Evolutionary conservation across 768 basidiomycete species (phyloP).

Genomic region (Xanthoconium purpureum): DNA sequence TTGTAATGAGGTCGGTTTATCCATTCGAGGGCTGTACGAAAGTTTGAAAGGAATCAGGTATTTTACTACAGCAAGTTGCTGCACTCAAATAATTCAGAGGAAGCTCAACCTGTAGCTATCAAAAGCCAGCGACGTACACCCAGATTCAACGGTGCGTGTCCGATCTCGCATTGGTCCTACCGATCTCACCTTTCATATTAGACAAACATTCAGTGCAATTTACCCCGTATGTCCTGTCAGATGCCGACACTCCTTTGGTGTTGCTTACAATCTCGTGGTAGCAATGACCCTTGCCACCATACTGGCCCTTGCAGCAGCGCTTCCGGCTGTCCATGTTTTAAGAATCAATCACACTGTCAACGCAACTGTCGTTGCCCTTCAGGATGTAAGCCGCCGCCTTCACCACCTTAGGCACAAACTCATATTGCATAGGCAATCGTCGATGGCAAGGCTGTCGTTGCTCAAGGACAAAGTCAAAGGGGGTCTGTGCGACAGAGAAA

Average conservation of each 20-base stretch:
- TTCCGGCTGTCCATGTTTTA: conserved; percentile 47
- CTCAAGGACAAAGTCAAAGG: conserved; percentile 20
- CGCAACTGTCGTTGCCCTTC: conserved; percentile 50
- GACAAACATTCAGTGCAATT: conserved; percentile 17
- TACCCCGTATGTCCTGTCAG: conserved; percentile 23
- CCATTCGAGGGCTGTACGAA: background rate
- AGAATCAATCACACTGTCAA: conserved; percentile 52
- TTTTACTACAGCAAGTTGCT: conserved; percentile 19
- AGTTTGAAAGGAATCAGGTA: conserved; percentile 20
- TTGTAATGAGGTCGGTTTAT: conserved; percentile 50
- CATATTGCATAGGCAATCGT: conserved; percentile 42
- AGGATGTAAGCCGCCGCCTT: conserved; percentile 40
- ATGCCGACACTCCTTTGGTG: background rate
- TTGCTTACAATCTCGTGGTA: conserved; percentile 18
- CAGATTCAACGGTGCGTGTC: conserved; percentile 22
- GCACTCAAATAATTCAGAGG: background rate
- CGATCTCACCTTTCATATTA: conserved; percentile 13
- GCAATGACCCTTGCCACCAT: conserved; percentile 54
- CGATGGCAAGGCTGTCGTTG: conserved; percentile 61
- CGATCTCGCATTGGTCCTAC: background rate
- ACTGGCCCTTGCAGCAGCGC: conserved; percentile 48
- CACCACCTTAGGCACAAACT: background rate
- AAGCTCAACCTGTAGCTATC: background rate
- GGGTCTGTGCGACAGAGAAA: conserved; percentile 35
- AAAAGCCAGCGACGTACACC: conserved; percentile 7